A percentile compares a stretch with the other conserved stretches of the same genome.
Conservation (phyloP, 192 early-diverging fungal species). For the Backusella parvicylindrica region DNA sequence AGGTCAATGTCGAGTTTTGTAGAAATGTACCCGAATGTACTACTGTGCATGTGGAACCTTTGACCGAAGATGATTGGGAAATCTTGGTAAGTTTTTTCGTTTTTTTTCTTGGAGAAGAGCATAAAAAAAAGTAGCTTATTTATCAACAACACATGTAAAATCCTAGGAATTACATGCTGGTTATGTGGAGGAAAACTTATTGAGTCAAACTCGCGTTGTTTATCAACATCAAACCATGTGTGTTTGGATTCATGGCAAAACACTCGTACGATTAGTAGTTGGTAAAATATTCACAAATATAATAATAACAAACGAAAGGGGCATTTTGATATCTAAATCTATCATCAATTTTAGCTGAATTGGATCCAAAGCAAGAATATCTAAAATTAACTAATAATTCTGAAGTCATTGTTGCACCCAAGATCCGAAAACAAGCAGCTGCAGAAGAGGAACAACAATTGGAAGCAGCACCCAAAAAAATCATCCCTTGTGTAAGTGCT, state of each 20-base stretch:
- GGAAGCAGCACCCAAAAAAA: not conserved
- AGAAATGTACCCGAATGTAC: conserved; percentile 50
- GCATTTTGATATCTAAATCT: too few species aligned
- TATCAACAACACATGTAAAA: too few species aligned
- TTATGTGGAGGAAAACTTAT: conserved; percentile 65
- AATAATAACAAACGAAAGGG: too few species aligned
- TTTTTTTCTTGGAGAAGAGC: not conserved
- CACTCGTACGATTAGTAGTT: conserved; percentile 57
- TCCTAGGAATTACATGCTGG: conserved; percentile 71
- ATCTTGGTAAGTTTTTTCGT: conserved; percentile 56
- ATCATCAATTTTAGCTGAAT: conserved; percentile 42
- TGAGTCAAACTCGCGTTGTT: conserved; percentile 67
- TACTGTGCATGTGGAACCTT: conserved; percentile 65
- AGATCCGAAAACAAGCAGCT: conserved; percentile 43
- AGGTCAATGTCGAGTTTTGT: conserved; percentile 58
- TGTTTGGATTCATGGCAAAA: conserved; percentile 71
- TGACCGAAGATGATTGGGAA: conserved; percentile 77
- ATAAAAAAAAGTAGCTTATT: too few species aligned
- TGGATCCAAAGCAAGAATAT: conserved; percentile 45
- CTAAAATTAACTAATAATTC: conserved; percentile 59
- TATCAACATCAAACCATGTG: conserved; percentile 63
- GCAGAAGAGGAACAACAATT: conserved; percentile 14
- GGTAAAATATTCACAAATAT: too few species aligned
- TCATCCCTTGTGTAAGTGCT: not conserved
- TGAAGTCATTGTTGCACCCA: conserved; percentile 75